Evolutionary conservation across 1,284 basidiomycete species (phyloP), one percentile per base, ranked within the genome.

Genomic region (Mrakiaceae sp.): DNA sequence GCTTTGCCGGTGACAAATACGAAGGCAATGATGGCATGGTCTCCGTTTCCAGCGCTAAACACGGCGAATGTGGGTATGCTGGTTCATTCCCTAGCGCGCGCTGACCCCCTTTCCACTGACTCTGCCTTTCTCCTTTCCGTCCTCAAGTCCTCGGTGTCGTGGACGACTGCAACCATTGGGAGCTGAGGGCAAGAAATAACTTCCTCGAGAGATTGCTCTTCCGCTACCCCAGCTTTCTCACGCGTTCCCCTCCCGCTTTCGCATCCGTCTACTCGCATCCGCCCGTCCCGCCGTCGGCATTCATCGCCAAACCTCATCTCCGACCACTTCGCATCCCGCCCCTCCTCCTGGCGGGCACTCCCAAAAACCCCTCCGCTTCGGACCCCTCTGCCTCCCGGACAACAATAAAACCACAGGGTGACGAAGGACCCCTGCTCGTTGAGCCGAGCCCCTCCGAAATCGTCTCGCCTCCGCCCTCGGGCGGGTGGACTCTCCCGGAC

Each of bases 11-110:
- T 0, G 74, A 76, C 39, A 69, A 73, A 46, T 79, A 87, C 69
- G 88, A 88, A 83, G 95, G 95, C 2, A 97, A 98, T 74, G 96
- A 99, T 72, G 94, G 93, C 0, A 80, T 99, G 12, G 95, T 99
- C 16, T 88, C 87, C 10, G 82, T 98, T 12, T 84, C 87, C 68
- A 89, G 87, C 69, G 90, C 93, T 12, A 84, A 85, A 70, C 96
- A 92, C 92, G 93, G 93, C 40, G 89, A 93, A 72, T 95, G 65
- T 66, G 46, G 55, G 65, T 66, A n/a, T 71, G 57, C 50, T 44
- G n/a, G 39, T 27, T 44, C 39, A n/a, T 47, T 27, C 44, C 27
- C 39, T 54, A n/a, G 9, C 53, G 46, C 39, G n/a, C 27, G 9
- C 14, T 53, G 6, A 14, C 39, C 40, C 9, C 40, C 51, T 51